These are phyloP conservation scores for Sporisorium scitamineum DNA, from an alignment of 1,284 basidiomycete species.

Conservation along the genomic window DNA sequence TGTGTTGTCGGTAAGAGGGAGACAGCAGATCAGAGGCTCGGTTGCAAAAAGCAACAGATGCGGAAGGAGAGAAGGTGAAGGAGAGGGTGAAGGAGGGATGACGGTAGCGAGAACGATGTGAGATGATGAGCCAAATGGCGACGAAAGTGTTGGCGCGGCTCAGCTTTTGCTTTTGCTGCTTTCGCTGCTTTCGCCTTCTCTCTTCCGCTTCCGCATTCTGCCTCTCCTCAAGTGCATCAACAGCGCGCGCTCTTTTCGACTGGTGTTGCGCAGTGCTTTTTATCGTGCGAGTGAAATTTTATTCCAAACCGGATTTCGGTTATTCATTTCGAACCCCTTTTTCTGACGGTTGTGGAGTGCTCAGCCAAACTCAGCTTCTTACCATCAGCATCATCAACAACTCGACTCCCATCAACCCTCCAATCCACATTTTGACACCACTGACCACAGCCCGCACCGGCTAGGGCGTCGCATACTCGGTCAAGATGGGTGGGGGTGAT, in stretches of 20 bases:
- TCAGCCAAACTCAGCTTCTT: conserved; percentile 8
- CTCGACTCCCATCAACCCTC: background rate
- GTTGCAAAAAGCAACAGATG: conserved; percentile 29
- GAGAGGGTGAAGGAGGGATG: conserved; percentile 12
- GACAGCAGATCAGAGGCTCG: conserved; percentile 42
- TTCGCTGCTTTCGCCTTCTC: background rate
- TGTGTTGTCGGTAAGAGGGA: conserved; percentile 3
- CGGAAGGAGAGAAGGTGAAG: conserved; percentile 4
- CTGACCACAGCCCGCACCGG: background rate
- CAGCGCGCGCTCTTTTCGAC: conserved; percentile 16
- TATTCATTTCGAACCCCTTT: conserved; percentile 1
- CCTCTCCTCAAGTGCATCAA: background rate
- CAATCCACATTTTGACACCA: background rate
- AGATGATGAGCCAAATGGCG: conserved; percentile 9
- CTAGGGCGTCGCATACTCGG: conserved; percentile 10
- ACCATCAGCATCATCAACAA: conserved; percentile 6
- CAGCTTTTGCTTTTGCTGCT: conserved; percentile 7
- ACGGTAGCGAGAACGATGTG: conserved; percentile 14
- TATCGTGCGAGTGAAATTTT: conserved; percentile 31
- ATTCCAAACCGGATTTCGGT: background rate
- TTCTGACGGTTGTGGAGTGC: conserved; percentile 3
- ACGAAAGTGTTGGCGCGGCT: conserved; percentile 2
- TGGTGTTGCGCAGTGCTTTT: conserved; percentile 4
- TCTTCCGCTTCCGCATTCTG: too few species aligned
- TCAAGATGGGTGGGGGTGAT: conserved; percentile 85